Evolutionary conservation across 352 stramenopile species (phyloP).

Genomic region (Phytopythium aichiense): DNA sequence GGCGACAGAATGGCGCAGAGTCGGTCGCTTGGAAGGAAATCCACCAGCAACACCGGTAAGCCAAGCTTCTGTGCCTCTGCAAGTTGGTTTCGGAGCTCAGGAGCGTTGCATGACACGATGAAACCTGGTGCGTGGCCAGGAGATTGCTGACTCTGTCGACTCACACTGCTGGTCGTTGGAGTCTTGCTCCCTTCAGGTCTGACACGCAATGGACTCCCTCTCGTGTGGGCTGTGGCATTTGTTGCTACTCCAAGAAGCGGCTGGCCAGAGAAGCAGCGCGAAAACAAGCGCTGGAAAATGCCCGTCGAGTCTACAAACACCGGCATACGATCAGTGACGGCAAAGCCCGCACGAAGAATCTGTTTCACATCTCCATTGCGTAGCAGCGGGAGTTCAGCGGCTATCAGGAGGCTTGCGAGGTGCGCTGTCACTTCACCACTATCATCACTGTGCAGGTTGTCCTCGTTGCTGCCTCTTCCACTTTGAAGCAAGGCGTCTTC

Average conservation of each 20-base stretch:
- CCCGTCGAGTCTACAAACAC: slow-evolving; percentile 39
- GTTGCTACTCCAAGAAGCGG: slow-evolving; percentile 22
- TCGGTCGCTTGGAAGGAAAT: slow-evolving; percentile 17
- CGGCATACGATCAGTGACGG: slow-evolving; percentile 30
- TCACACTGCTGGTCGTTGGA: background rate
- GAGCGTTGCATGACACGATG: slow-evolving; percentile 31
- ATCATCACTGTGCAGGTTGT: background rate
- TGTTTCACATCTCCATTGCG: slow-evolving; percentile 5
- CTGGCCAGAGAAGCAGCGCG: slow-evolving; percentile 43
- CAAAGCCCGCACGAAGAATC: slow-evolving; percentile 21
- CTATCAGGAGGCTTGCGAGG: slow-evolving; percentile 29
- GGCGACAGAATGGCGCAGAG: background rate
- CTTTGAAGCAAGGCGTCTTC: background rate
- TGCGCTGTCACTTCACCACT: background rate
- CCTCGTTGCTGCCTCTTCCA: background rate
- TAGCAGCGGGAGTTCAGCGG: slow-evolving; percentile 34
- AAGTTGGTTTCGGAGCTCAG: slow-evolving; percentile 16
- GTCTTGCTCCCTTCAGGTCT: no score
- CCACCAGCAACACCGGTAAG: slow-evolving; percentile 31
- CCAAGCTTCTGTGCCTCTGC: slow-evolving; percentile 22
- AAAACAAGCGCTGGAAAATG: slow-evolving; percentile 39
- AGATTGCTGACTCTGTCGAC: background rate
- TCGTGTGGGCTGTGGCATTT: background rate
- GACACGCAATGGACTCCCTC: background rate
- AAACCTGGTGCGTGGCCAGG: slow-evolving; percentile 12